Percentiles rank a stretch among this genome's conserved stretches.
phyloP scores from a whole-genome alignment of 768 basidiomycete species.

The Lentinula detonsa region DNA sequence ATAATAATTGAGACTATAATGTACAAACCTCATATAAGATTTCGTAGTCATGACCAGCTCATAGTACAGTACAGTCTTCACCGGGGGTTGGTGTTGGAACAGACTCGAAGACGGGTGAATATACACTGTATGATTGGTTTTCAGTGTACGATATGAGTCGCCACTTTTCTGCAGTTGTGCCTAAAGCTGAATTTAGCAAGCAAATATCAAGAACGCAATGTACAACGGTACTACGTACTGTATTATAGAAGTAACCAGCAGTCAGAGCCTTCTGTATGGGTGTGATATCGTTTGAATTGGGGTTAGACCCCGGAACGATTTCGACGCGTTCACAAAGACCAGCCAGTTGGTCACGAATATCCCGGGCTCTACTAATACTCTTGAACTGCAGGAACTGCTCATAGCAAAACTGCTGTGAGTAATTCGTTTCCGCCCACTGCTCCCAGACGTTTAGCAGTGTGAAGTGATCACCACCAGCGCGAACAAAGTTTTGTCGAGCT shows the following conservation, averaged over 20 bases:
- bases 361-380: constrained; percentile 87
- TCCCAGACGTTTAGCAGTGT: constrained; percentile 98
- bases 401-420: constrained; percentile 95
- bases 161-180: constrained; percentile 93
- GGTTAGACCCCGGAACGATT: constrained; percentile 80
- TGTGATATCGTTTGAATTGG: constrained; percentile 88
- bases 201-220: neutral
- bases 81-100: constrained; percentile 93
- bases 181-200: constrained; percentile 26
- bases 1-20: neutral
- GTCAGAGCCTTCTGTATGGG: constrained; percentile 95
- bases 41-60: constrained; percentile 97
- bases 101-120: constrained; percentile 94
- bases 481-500: constrained; percentile 95
- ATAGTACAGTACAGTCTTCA: constrained; percentile 88
- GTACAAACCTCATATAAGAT: constrained; percentile 79
- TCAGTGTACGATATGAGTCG: constrained; percentile 94
- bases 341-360: constrained; percentile 94
- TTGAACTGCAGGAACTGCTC: constrained; percentile 96
- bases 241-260: constrained; percentile 94
- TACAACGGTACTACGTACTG: constrained; percentile 39
- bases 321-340: constrained; percentile 96
- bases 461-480: constrained; percentile 95
- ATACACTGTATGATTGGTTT: constrained; percentile 93
- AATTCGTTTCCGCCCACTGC: constrained; percentile 98